Evolutionary conservation across 2,329 filamentous ascomycete genomes (phyloP), one percentile per base, ranked within the genome.

Genomic region (Rhynchosporium graminicola): DNA sequence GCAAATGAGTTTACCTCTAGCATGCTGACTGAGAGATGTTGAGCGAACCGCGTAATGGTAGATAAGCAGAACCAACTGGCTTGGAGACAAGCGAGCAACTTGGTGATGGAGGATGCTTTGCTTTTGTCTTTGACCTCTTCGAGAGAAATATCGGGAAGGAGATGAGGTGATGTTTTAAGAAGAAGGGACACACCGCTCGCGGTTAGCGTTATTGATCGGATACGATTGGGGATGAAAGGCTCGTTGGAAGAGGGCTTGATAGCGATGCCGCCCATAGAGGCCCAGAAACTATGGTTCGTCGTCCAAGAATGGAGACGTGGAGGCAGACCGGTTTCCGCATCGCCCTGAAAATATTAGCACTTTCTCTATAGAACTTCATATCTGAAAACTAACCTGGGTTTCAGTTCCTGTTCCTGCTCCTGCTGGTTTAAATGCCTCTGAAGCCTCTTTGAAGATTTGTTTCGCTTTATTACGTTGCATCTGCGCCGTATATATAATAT

Each of bases 91-190:
- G 40, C 52, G n/a, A 56, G 38, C 10, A 43, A 26, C 29, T 56
- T 56, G 13, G 36, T 43, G 36, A 56, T 36, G 9, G 36, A 40
- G 20, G 20, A 20, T 6, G 52, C 38, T 43, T 56, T 42, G 36
- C 52, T 56, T 43, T 45, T 56, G 52, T 56, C 38, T 42, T 42
- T 29, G n/a, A 56, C 40, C 9, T 56, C 52, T 7, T 56, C 20
- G 26, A 43, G 20, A 4, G 52, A 50, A 20, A 54, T 40, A 20
- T 54, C 9, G 6, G 43, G 28, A 8, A 58, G 43, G n/a, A 47
- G 55, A 13, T 47, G 29, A 5, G 20, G 42, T 28, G 26, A 8
- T 10, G 28, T 5, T 13, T 58, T 46, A 2, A 58, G 20, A 12
- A 48, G 43, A 31, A 58, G 26, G 26, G 42, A 36, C 6, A 38